Evolutionary conservation across 768 basidiomycete species (phyloP).

Genomic region (Xanthoconium purpureum): DNA sequence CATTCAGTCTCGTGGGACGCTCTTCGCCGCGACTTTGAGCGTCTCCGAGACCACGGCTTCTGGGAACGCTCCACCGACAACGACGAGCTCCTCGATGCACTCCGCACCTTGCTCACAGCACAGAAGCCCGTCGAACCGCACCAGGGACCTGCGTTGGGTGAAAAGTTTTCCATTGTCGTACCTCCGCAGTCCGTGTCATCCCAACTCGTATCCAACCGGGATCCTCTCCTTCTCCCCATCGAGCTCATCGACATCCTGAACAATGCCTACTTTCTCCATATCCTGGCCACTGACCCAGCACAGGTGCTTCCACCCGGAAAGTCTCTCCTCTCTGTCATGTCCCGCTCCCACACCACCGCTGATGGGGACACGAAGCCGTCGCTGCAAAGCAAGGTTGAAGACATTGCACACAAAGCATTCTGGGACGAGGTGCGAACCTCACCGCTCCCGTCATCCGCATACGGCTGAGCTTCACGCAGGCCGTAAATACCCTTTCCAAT

Average conservation of each 20-base stretch:
- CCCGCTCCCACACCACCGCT: conserved; percentile 21
- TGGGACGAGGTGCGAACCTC: conserved; percentile 63
- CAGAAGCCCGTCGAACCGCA: not conserved
- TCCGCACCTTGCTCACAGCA: conserved; percentile 16
- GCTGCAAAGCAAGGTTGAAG: conserved; percentile 47
- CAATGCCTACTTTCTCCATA: conserved; percentile 61
- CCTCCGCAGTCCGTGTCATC: conserved; percentile 13
- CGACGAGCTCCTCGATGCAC: conserved; percentile 26
- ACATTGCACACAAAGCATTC: conserved; percentile 59
- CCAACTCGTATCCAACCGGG: conserved; percentile 22
- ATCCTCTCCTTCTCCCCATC: conserved; percentile 39
- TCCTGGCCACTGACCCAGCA: conserved; percentile 60
- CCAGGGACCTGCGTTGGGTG: not conserved
- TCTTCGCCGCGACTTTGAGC: conserved; percentile 19
- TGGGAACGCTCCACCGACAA: conserved; percentile 28
- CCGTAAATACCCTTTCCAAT: conserved; percentile 51
- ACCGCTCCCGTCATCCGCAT: conserved; percentile 2
- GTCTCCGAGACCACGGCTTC: conserved; percentile 22
- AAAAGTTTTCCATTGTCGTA: conserved; percentile 13
- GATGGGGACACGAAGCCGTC: conserved; percentile 26
- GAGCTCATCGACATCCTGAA: conserved; percentile 58
- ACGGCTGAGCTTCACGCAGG: conserved; percentile 41
- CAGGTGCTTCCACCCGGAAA: conserved; percentile 69
- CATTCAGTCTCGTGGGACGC: conserved; percentile 23
- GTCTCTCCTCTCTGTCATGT: conserved; percentile 64